Percentiles rank a stretch among this genome's conserved stretches.
Evolutionary conservation across 164 flowering plant genomes (phyloP).

Genomic region (Vitis riparia): DNA sequence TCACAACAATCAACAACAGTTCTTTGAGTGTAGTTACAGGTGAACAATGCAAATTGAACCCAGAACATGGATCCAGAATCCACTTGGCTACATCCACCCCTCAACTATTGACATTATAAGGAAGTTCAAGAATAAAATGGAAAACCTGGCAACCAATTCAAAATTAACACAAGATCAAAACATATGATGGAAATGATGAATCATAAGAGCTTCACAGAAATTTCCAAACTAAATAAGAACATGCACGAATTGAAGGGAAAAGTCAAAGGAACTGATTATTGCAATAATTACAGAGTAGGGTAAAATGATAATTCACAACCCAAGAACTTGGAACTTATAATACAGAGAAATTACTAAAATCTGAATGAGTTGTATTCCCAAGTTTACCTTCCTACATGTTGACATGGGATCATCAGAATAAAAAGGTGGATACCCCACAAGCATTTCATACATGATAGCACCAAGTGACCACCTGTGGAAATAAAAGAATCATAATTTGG

Average conservation of each 20-base stretch:
- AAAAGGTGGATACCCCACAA: constrained; percentile 75
- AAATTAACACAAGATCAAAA: background rate
- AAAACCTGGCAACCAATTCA: background rate
- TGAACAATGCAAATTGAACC: no score
- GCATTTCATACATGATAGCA: constrained; percentile 81
- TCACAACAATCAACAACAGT: background rate
- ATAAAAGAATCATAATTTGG: background rate
- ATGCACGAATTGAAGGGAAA: background rate
- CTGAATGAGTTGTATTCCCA: background rate
- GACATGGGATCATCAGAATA: constrained; percentile 83
- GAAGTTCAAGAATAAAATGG: background rate
- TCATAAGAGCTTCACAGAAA: background rate
- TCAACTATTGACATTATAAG: no score
- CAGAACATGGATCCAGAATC: no score
- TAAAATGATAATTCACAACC: no score
- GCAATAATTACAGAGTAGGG: no score
- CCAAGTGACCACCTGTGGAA: constrained; percentile 74
- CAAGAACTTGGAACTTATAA: no score
- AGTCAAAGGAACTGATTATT: background rate
- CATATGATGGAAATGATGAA: background rate
- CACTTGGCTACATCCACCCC: no score
- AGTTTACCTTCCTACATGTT: constrained; percentile 68
- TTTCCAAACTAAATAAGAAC: background rate
- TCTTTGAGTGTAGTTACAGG: background rate
- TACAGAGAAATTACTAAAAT: background rate